Base-by-base conservation (phyloP, 495 filamentous ascomycete species). In the Tuber magnatum region DNA sequence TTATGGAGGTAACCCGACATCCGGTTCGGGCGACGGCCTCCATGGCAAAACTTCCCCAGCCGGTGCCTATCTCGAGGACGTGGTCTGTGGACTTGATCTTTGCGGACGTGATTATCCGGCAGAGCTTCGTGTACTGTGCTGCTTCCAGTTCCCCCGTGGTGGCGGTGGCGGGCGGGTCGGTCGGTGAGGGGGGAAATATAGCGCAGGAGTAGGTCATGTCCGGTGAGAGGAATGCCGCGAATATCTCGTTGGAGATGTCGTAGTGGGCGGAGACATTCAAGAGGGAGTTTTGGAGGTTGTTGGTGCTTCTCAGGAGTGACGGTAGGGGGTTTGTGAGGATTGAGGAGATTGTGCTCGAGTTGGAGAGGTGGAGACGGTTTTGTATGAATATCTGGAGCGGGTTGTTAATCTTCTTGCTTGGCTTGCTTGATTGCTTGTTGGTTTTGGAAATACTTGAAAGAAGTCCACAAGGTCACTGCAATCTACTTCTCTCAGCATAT, bases 171-270 rank as follows among this genome's bases (percentile, higher is more conserved):
- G 84, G 80, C n/a, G 40, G n/a, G 46, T 78, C 76, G 39, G 71
- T 22, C 22, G 24, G 70, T 76, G 78, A 75, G 4, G 83, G 83
- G 40, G 84, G 84, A 90, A 90, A 92, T 71, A 92, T 90, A 0
- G 90, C 89, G 77, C 91, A 92, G 3, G 89, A 91, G 79, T 92
- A 93, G 18, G 91, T 92, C 90, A 93, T 91, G 76, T 92, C 91
- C 6, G 86, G 83, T 1, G 90, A 92, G 39, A 93, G 85, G 73
- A 92, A 92, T 3, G 90, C 88, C 12, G 89, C 86, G 76, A 93
- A 92, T 86, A 92, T 89, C 39, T 88, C 87, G 81, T 93, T 92
- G 77, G 88, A 89, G 73, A 92, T 91, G 81, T 93, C 91, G 78
- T 92, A 92, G 75, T 93, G 91, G n/a, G 89, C 88, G 2, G 86